Conservation (phyloP, 2,329 filamentous ascomycete species). For the Escovopsis weberi region DNA sequence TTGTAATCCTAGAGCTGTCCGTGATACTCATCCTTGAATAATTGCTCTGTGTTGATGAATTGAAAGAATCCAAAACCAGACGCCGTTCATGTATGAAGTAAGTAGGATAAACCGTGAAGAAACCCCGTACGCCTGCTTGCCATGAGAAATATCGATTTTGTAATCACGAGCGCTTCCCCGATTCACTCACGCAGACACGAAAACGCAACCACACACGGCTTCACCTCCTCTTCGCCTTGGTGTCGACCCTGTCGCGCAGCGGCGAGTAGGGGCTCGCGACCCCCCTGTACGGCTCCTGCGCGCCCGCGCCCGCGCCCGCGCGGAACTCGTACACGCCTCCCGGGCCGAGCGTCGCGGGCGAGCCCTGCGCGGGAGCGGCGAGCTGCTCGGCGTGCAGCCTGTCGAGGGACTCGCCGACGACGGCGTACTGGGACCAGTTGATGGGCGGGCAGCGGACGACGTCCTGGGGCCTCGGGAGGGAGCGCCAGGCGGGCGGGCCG, state of each 20-base stretch:
- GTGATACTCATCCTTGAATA: too few species aligned
- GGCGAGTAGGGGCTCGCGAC: constrained; percentile 44
- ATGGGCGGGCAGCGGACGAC: constrained; percentile 76
- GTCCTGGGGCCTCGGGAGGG: constrained; percentile 64
- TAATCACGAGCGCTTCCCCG: too few species aligned
- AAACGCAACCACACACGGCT: not conserved
- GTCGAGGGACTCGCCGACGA: constrained; percentile 68
- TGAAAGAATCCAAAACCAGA: too few species aligned
- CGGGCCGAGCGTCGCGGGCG: constrained; percentile 28
- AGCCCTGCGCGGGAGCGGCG: constrained; percentile 43
- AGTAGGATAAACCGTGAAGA: too few species aligned
- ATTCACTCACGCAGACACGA: too few species aligned
- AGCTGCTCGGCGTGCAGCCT: constrained; percentile 72
- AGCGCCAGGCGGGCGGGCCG: constrained; percentile 34
- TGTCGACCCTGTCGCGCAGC: constrained; percentile 32
- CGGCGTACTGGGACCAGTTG: constrained; percentile 88
- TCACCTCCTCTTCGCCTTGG: constrained; percentile 21
- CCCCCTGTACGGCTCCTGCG: constrained; percentile 31
- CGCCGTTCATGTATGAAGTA: too few species aligned
- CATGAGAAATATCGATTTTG: too few species aligned
- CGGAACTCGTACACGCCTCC: constrained; percentile 38
- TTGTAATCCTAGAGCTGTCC: too few species aligned
- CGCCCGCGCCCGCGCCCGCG: constrained; percentile 28
- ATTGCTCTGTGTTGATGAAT: too few species aligned
- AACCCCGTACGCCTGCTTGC: too few species aligned